Conservation (phyloP, 768 basidiomycete genomes). For the Holtermanniella nyarrowii region DNA sequence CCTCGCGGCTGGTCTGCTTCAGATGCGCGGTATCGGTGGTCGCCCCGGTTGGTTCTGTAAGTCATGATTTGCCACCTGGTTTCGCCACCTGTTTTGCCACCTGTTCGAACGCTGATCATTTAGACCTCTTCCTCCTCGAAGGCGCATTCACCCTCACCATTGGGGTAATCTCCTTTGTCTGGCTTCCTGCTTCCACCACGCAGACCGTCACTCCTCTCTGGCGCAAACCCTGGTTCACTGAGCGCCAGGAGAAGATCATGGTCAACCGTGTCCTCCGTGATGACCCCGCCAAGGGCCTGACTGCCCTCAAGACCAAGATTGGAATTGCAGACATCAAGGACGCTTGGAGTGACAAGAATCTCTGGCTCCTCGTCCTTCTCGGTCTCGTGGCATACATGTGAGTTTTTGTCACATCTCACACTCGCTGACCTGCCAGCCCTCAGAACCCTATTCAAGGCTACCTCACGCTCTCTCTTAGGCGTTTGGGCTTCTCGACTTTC, state of each 20-base stretch:
- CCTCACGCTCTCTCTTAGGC: constrained; percentile 31
- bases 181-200: constrained; percentile 31
- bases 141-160: constrained; percentile 23
- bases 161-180: constrained; percentile 38
- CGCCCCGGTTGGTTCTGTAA: constrained; percentile 33
- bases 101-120: too few relatives aligned
- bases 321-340: constrained; percentile 20
- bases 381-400: too few relatives aligned
- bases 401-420: too few relatives aligned
- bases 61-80: too few relatives aligned
- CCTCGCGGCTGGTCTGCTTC: constrained; percentile 55
- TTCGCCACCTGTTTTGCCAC: too few relatives aligned
- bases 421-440: too few relatives aligned
- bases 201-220: constrained; percentile 32
- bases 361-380: too few relatives aligned
- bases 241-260: constrained; percentile 38
- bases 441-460: constrained; percentile 30
- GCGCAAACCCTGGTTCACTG: constrained; percentile 38
- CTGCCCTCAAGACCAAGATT: neutral
- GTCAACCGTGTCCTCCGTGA: constrained; percentile 31
- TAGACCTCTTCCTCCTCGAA: constrained; percentile 55
- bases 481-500: constrained; percentile 37
- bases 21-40: constrained; percentile 49
- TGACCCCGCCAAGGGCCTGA: constrained; percentile 15
- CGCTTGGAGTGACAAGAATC: too few relatives aligned